A percentile compares a stretch with the other conserved stretches of the same genome.
phyloP scores from a whole-genome alignment of 805 yeast species.

The Metschnikowia similis region DNA sequence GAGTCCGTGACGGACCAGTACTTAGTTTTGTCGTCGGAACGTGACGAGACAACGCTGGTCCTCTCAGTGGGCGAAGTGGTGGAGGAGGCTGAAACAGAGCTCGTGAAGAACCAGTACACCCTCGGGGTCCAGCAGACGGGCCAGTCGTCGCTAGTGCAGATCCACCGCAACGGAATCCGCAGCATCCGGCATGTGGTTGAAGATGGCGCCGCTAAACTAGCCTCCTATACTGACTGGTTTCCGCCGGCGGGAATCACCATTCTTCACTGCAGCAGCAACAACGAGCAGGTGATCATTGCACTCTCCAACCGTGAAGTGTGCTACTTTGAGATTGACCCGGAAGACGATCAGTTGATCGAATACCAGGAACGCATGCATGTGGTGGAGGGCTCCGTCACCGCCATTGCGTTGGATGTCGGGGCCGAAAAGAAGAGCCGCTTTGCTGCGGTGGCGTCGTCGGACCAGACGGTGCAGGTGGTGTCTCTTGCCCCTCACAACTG shows the following conservation, averaged over 20 bases:
- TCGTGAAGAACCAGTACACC: slow-evolving; percentile 56
- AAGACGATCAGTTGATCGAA: slow-evolving; percentile 62
- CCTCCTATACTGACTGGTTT: slow-evolving; percentile 55
- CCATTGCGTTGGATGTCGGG: slow-evolving; percentile 43
- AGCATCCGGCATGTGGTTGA: slow-evolving; percentile 34
- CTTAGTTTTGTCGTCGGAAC: slow-evolving; percentile 54
- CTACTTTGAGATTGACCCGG: slow-evolving; percentile 72
- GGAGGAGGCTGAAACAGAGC: slow-evolving; percentile 68
- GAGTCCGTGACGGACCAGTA: slow-evolving; percentile 54
- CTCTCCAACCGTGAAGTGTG: slow-evolving; percentile 70
- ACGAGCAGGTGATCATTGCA: slow-evolving; percentile 64
- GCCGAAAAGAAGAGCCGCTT: slow-evolving; percentile 51
- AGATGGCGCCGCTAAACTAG: slow-evolving; percentile 5
- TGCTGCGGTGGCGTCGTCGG: slow-evolving; percentile 69
- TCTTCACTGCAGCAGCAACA: slow-evolving; percentile 55
- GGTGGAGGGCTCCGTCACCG: slow-evolving; percentile 44
- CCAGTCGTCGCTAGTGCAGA: slow-evolving; percentile 57
- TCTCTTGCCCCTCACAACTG: slow-evolving; percentile 58
- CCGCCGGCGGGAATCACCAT: slow-evolving; percentile 77
- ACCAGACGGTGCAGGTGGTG: slow-evolving; percentile 63
- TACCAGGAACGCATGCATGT: slow-evolving; percentile 59
- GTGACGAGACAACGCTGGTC: slow-evolving; percentile 64
- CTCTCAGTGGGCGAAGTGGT: slow-evolving; percentile 76
- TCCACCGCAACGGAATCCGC: slow-evolving; percentile 65
- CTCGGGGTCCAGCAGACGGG: slow-evolving; percentile 70